Percentiles rank a stretch among this genome's conserved stretches.
These are phyloP conservation scores for Mycena rosella DNA, from an alignment of 768 basidiomycete species.

Conservation along the genomic window DNA sequence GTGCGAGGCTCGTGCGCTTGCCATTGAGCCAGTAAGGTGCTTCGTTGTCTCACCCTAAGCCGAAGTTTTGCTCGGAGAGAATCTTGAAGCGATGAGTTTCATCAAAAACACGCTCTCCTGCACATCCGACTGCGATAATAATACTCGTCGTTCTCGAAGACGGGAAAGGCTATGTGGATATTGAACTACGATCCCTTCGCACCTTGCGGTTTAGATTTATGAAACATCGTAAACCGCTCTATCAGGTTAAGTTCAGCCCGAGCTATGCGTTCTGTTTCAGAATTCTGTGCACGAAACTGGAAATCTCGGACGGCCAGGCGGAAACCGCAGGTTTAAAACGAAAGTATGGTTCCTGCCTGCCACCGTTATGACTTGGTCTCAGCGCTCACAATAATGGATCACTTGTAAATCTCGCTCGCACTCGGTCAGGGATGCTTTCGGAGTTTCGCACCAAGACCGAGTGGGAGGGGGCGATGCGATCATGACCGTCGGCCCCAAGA, in stretches of 20 bases:
- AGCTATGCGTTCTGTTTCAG: slow-evolving; percentile 79
- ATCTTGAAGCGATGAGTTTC: slow-evolving; percentile 78
- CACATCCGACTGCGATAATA: slow-evolving; percentile 88
- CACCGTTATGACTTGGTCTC: no score
- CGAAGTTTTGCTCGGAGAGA: slow-evolving; percentile 72
- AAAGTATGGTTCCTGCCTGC: slow-evolving; percentile 68
- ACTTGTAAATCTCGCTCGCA: slow-evolving; percentile 36
- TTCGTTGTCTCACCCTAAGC: no score
- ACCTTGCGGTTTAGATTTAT: slow-evolving; percentile 69
- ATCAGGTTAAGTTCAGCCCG: slow-evolving; percentile 86
- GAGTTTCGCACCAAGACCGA: slow-evolving; percentile 16
- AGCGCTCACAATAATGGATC: slow-evolving; percentile 39
- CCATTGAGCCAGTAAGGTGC: no score
- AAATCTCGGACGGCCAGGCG: slow-evolving; percentile 96
- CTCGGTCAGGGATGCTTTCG: slow-evolving; percentile 10
- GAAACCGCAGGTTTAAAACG: slow-evolving; percentile 78
- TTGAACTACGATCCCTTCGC: slow-evolving; percentile 7
- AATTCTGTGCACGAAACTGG: slow-evolving; percentile 92
- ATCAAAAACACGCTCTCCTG: slow-evolving; percentile 73
- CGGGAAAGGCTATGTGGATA: slow-evolving; percentile 85
- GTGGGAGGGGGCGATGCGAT: slow-evolving; percentile 50
- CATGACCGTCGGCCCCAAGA: slow-evolving; percentile 30
- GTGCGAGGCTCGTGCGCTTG: no score
- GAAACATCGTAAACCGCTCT: slow-evolving; percentile 96
- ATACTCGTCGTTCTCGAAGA: slow-evolving; percentile 93